A percentile compares a stretch with the other conserved stretches of the same genome.
phyloP scores from a whole-genome alignment of 2,329 filamentous ascomycete genomes.

The Amphichorda felina region DNA sequence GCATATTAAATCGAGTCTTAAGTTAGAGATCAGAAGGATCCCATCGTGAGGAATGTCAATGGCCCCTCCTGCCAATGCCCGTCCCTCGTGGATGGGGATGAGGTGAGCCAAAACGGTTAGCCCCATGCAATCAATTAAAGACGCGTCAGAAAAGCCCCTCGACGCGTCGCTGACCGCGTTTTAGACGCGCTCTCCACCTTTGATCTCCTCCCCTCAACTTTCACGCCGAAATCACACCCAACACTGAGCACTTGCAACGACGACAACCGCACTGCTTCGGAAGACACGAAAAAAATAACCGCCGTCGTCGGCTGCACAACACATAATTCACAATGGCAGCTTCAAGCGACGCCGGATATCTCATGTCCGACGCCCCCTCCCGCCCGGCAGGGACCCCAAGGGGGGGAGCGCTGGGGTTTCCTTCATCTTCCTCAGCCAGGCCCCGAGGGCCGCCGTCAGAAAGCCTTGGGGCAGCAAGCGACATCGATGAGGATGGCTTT shows the following conservation, averaged over 20 bases:
- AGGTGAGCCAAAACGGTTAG: constrained; percentile 1
- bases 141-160: constrained; percentile 17
- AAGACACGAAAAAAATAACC: too few species aligned
- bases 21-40: too few species aligned
- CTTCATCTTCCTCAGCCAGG: constrained; percentile 39
- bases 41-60: too few species aligned
- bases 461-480: constrained; percentile 45
- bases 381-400: constrained; percentile 29
- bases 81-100: too few species aligned
- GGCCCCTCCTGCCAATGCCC: too few species aligned
- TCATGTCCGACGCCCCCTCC: constrained; percentile 44
- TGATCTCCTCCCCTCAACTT: not conserved
- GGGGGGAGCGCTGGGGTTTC: constrained; percentile 22
- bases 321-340: constrained; percentile 27
- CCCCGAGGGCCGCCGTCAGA: constrained; percentile 52
- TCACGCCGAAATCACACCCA: not conserved
- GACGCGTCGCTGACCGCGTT: constrained; percentile 9
- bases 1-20: too few species aligned
- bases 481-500: constrained; percentile 50
- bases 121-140: constrained; percentile 27
- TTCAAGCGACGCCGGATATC: constrained; percentile 42
- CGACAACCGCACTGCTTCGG: too few species aligned
- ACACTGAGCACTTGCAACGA: too few species aligned
- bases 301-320: too few species aligned
- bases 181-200: constrained; percentile 2